Evolutionary conservation across 1,139 yeast species (phyloP), one percentile per base, ranked within the genome.

Genomic region (Diutina neorugosa): DNA sequence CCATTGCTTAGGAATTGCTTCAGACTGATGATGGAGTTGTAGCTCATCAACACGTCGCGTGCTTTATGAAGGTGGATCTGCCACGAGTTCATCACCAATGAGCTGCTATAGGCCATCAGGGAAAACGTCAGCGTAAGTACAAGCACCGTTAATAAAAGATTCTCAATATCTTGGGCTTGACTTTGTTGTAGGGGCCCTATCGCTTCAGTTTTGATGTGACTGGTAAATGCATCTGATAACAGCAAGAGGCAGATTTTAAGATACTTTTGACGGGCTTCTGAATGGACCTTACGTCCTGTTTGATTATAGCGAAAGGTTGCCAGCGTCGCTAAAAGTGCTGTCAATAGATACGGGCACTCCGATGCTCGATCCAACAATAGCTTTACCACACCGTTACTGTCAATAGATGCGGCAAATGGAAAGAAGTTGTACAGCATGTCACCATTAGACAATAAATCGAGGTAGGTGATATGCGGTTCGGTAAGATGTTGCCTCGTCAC

Each of bases 1-100:
- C 76, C 78, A n/a, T 67, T 63, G 16, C 69, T 63, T 49, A 68
- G 59, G 49, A 57, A 53, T 16, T 54, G 53, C 27, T 52, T 51
- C 27, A 23, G 55, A 44, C 43, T 57, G 12, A 66, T 58, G 16
- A 66, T 56, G n/a, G 59, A 57, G 37, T 66, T 63, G 59, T 71
- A 73, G 53, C 66, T 67, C 16, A 67, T 84, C 54, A 91, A 68
- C 61, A 89, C 94, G 61, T 86, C 81, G 57, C 86, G 77, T 2
- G 93, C 77, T 40, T 72, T 71, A 52, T 75, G 78, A 52, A 90
- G 71, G 59, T 85, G 91, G 63, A 86, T 86, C 57, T 94, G 74
- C 56, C 93, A 69, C 37, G 84, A 77, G 62, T 87, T 90, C 50
- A 86, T 75, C 63, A 91, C 98, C 54, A 90, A 70, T 41, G 94